Evolutionary conservation across 2,329 filamentous ascomycete genomes (phyloP).

Genomic region (Venturia carpophila): DNA sequence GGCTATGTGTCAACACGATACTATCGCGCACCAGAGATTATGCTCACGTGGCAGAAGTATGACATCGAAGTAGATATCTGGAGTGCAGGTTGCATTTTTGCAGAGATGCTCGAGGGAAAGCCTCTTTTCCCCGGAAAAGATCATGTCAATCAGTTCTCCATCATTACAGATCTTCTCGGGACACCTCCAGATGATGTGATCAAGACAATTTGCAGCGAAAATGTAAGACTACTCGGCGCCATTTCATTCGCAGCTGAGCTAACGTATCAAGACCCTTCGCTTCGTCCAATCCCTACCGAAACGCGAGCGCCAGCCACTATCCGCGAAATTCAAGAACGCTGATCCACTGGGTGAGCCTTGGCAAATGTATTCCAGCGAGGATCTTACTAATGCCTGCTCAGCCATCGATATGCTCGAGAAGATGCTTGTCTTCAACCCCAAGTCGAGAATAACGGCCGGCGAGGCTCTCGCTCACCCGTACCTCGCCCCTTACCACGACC

Average conservation of each 20-base stretch:
- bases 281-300: conserved; percentile 97
- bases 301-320: conserved; percentile 79
- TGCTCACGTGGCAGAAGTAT: conserved; percentile 99
- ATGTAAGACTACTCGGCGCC: conserved; percentile 49
- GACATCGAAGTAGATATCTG: conserved; percentile 98
- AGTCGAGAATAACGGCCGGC: conserved; percentile 81
- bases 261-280: conserved; percentile 63
- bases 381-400: conserved; percentile 32
- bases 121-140: conserved; percentile 98
- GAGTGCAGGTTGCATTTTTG: conserved; percentile 98
- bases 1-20: conserved; percentile 98
- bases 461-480: conserved; percentile 88
- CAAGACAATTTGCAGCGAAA: conserved; percentile 96
- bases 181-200: conserved; percentile 98
- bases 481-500: conserved; percentile 92
- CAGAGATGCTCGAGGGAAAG: conserved; percentile 98
- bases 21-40: conserved; percentile 97
- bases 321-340: conserved; percentile 89
- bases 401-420: conserved; percentile 89
- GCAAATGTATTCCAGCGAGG: neutral
- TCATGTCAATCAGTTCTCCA: conserved; percentile 98
- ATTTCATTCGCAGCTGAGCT: conserved; percentile 22
- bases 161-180: conserved; percentile 94
- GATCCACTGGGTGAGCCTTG: conserved; percentile 64
- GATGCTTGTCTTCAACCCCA: conserved; percentile 98